Evolutionary conservation across 2,329 filamentous ascomycete genomes (phyloP), one percentile per base, ranked within the genome.

Genomic region (Venturia oleaginea): DNA sequence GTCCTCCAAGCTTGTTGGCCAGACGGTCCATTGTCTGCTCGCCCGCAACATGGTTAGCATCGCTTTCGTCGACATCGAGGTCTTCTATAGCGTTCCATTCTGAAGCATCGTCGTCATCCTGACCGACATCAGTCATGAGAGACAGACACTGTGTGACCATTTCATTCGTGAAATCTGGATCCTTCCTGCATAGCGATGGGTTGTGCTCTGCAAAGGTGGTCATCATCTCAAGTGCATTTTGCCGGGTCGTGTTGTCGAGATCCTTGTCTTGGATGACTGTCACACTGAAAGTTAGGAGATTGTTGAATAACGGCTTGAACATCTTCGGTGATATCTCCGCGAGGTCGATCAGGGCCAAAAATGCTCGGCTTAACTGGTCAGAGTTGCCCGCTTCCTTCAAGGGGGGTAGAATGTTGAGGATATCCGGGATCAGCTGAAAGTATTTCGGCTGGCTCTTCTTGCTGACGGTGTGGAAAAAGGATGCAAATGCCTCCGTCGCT

Each of bases 111-210:
- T 99, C 93, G 70, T 99, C 94, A 69, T 97, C 94, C 67, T 88
- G 83, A 46, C 92, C 94, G 67, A 99, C 88, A 74, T 99, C 94
- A 4, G 94, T 97, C 94, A 99, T 99, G 70, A 99, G 79, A 70
- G 93, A 97, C 69, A 99, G 80, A 75, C 94, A 99, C 76, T 99
- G 94, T 0, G 92, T 97, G 68, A 99, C 95, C 94, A 99, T 99
- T 68, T 97, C 92, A 66, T 85, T 87, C 2, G 92, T 94, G 77
- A 95, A 99, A 13, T 86, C 88, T n/a, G 86, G 77, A 73, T 99
- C 93, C 75, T 96, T 97, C 74, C 89, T 91, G 81, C 94, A 97
- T 87, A 97, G 93, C 43, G 89, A 88, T 4, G 94, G 92, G 0
- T 91, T 90, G 71, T 93, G 94, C 73, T 99, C 94, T 68, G 93